Base-by-base conservation (phyloP, 371 early-diverging fungal species). In the Mortierella sp. region DNA sequence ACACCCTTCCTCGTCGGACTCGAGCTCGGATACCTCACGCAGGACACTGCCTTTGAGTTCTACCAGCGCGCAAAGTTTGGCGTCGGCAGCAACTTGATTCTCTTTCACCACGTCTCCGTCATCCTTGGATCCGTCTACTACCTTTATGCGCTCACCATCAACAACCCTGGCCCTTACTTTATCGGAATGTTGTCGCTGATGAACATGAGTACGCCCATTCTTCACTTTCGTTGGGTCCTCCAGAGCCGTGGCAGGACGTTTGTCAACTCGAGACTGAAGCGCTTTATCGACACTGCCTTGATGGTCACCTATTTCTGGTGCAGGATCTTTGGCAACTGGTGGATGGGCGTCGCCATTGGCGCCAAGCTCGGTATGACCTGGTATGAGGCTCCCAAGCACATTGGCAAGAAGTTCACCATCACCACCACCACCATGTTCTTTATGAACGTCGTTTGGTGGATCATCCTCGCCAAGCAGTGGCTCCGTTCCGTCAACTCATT, bases 1-100 rank as follows among this genome's bases (percentile, higher is more conserved):
- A 86, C 87, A 16, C 87, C 82, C 16, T 86, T 86, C 76, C 80
- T 86, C n/a, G 87, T 86, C 76, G 87, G 87, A 44, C 83, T 86
- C 42, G 87, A 86, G 76, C 78, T 86, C 24, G 87, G 87, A 28
- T 86, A 86, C 76, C 55, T 86, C 52, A 80, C 83, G 1, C 87
- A 86, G 78, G 87, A 86, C 57, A 86, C 87, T 0, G 76, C 73
- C 52, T 86, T 86, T 60, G 87, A 86, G 73, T 80, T 86, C 45
- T 86, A 86, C 70, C 83, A 86, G 72, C 82, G 87, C 7, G 70
- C 45, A 14, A 48, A 38, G 42, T 86, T 82, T 45, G 87, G 87
- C 16, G 80, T 82, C 48, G 87, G 87, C 21, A 82, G 87, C 78
- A 86, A 86, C 74, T 57, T 86, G 73, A 86, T 86, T 65, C 80